Percentiles rank a stretch among this genome's conserved stretches.
phyloP scores from a whole-genome alignment of 768 basidiomycete genomes.

The Tulasnella calospora region DNA sequence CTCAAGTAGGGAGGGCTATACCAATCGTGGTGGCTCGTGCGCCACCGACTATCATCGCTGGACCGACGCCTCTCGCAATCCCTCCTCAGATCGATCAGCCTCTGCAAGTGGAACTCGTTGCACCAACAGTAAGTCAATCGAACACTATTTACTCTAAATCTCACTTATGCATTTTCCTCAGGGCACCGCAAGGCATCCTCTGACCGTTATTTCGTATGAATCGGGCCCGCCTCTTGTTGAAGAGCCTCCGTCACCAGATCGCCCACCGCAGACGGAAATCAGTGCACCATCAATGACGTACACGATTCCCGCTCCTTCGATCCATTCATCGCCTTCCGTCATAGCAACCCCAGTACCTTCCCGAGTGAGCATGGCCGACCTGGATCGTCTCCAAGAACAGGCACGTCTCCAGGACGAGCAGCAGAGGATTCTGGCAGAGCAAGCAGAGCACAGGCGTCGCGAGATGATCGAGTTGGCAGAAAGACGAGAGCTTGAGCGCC shows the following conservation, averaged over 20 bases:
- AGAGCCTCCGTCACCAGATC: background rate
- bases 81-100: background rate
- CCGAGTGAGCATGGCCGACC: constrained; percentile 3
- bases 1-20: background rate
- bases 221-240: background rate
- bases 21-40: constrained; percentile 21
- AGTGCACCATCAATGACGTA: background rate
- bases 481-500: constrained; percentile 51
- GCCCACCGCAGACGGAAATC: constrained; percentile 5
- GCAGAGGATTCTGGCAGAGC: constrained; percentile 12
- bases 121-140: background rate
- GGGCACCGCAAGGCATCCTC: background rate
- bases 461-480: constrained; percentile 32
- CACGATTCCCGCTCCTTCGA: constrained; percentile 5
- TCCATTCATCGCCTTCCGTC: background rate
- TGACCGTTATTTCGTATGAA: constrained; percentile 9
- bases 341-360: constrained; percentile 12
- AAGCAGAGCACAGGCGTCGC: constrained; percentile 26
- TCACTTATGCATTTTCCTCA: background rate
- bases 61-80: background rate
- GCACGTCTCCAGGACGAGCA: constrained; percentile 27
- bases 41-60: background rate
- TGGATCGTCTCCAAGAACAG: constrained; percentile 24
- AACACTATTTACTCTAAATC: background rate
- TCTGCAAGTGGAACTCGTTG: background rate